Evolutionary conservation across 2,329 filamentous ascomycete genomes (phyloP).

Genomic region (Trichoderma polysporum): DNA sequence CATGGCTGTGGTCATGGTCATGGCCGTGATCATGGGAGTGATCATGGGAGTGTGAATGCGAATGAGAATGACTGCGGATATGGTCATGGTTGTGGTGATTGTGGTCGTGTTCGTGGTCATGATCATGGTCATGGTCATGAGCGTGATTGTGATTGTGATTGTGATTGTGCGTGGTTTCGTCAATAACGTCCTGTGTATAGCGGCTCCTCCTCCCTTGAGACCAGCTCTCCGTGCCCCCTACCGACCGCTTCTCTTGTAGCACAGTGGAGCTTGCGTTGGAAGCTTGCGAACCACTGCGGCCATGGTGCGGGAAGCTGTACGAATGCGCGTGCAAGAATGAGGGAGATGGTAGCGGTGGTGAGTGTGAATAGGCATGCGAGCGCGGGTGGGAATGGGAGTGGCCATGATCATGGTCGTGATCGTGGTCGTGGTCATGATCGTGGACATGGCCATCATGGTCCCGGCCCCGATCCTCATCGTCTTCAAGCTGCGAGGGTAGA

Average conservation of each 20-base stretch:
- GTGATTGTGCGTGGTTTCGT: constrained; percentile 21
- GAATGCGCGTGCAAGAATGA: constrained; percentile 30
- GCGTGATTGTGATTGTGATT: constrained; percentile 31
- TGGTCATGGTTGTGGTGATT: constrained; percentile 28
- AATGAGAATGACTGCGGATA: constrained; percentile 27
- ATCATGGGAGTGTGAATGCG: constrained; percentile 1
- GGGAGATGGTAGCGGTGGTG: background rate
- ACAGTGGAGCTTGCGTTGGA: constrained; percentile 33
- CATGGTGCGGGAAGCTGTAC: constrained; percentile 31
- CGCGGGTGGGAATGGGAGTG: constrained; percentile 20
- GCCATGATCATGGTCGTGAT: constrained; percentile 29
- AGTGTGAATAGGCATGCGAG: constrained; percentile 28
- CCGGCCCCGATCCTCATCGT: constrained; percentile 33
- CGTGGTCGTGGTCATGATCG: too few species aligned
- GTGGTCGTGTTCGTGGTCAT: constrained; percentile 31
- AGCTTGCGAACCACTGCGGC: constrained; percentile 32
- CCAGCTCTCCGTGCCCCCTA: constrained; percentile 42
- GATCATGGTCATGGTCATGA: constrained; percentile 30
- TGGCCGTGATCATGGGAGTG: constrained; percentile 30
- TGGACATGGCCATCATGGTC: constrained; percentile 32
- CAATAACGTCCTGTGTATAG: constrained; percentile 36
- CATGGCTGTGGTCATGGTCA: constrained; percentile 31
- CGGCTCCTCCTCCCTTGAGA: constrained; percentile 43
- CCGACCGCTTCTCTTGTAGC: constrained; percentile 33
- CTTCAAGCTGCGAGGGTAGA: constrained; percentile 31